Evolutionary conservation across 805 yeast species (phyloP).

Genomic region (Blastobotrys terrestris): DNA sequence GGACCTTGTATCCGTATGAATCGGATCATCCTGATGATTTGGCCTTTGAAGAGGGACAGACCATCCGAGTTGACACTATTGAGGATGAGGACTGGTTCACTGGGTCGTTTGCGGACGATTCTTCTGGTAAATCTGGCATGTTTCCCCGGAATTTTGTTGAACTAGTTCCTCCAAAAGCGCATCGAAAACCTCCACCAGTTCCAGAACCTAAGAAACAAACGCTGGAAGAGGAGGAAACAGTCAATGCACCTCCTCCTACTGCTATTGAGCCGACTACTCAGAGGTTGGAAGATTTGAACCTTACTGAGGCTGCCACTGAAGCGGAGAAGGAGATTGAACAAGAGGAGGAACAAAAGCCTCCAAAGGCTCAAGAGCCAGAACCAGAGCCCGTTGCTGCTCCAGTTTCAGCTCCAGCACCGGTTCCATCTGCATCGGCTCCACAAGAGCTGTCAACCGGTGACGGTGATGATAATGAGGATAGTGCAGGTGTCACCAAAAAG

Average conservation of each 20-base stretch:
- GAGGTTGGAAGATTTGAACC: constrained; percentile 18
- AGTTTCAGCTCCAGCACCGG: background rate
- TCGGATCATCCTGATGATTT: constrained; percentile 82
- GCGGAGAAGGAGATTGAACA: constrained; percentile 1
- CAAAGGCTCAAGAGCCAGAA: background rate
- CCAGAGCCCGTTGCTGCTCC: background rate
- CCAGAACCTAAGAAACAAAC: constrained; percentile 1
- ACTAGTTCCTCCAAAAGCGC: constrained; percentile 6
- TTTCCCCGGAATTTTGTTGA: constrained; percentile 85
- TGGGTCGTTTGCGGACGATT: constrained; percentile 51
- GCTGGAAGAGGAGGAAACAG: constrained; percentile 8
- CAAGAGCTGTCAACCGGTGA: background rate
- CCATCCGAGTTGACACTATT: constrained; percentile 65
- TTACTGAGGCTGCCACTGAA: constrained; percentile 18
- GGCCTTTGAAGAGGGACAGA: constrained; percentile 58
- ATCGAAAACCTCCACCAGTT: constrained; percentile 5
- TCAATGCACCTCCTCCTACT: constrained; percentile 1
- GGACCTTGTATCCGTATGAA: constrained; percentile 59
- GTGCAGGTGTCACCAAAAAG: background rate
- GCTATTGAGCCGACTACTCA: background rate
- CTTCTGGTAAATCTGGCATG: constrained; percentile 51
- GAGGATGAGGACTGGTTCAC: constrained; percentile 92
- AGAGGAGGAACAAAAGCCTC: background rate
- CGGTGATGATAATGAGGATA: no score
- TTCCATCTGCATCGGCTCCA: background rate